phyloP scores from a whole-genome alignment of 805 yeast genomes.

The Clavispora fructus region DNA sequence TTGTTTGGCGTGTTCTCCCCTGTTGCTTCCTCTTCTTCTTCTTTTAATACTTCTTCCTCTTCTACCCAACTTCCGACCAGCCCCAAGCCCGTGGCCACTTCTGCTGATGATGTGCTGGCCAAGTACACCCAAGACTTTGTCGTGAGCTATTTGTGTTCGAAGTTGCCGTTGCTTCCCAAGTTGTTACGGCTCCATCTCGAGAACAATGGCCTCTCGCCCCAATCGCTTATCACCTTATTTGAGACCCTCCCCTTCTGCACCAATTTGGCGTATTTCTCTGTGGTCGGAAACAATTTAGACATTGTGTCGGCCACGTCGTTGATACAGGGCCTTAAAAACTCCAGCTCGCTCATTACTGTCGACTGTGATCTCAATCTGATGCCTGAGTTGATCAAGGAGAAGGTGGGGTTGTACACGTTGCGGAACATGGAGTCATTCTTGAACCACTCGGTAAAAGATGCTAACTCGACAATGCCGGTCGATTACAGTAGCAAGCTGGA shows the following conservation, averaged over 20 bases:
- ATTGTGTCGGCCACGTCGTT: conserved; percentile 60
- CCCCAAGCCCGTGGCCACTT: neutral
- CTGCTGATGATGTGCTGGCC: neutral
- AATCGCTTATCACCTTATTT: conserved; percentile 54
- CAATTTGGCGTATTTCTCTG: conserved; percentile 60
- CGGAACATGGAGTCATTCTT: conserved; percentile 68
- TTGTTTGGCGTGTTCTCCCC: conserved; percentile 49
- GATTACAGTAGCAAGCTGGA: neutral
- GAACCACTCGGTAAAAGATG: neutral
- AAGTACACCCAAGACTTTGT: conserved; percentile 21
- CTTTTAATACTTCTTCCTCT: neutral
- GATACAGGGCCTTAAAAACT: conserved; percentile 62
- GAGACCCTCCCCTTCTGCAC: conserved; percentile 67
- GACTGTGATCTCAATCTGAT: conserved; percentile 62
- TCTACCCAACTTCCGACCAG: neutral
- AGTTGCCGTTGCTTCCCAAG: conserved; percentile 62
- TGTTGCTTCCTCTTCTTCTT: too few relatives aligned
- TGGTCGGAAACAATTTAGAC: conserved; percentile 59
- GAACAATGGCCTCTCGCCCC: conserved; percentile 52
- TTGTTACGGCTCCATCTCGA: conserved; percentile 70
- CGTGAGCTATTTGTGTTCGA: conserved; percentile 51
- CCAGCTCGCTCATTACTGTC: conserved; percentile 58
- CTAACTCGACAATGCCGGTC: neutral
- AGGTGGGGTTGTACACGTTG: conserved; percentile 75
- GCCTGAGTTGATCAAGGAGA: conserved; percentile 59